phyloP scores from a whole-genome alignment of 441 rosid genomes.

The Omphalea diandra region DNA sequence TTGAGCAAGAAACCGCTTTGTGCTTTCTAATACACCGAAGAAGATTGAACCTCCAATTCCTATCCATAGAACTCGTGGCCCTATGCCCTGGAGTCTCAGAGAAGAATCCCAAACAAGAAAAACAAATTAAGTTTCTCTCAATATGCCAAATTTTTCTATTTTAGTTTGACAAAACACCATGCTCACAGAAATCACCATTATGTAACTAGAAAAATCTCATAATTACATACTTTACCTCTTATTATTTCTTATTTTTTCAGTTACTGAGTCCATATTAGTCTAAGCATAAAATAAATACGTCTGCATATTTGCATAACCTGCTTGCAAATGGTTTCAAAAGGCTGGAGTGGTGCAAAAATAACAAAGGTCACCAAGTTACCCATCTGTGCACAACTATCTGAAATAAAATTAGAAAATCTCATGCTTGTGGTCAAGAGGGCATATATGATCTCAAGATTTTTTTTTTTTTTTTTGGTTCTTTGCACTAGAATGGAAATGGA shows the following conservation, averaged over 20 bases:
- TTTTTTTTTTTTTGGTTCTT: neutral
- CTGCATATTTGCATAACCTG: neutral
- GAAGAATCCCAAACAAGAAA: too few species aligned
- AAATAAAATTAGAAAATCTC: neutral
- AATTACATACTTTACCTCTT: neutral
- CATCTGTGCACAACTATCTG: too few species aligned
- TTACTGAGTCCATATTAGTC: neutral
- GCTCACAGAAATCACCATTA: neutral
- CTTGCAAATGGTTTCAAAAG: neutral
- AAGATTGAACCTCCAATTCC: slow-evolving; percentile 56
- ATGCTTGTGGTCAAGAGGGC: neutral
- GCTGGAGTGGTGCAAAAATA: neutral
- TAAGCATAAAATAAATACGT: neutral
- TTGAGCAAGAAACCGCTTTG: slow-evolving; percentile 38
- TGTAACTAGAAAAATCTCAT: neutral
- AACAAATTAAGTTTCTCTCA: too few species aligned
- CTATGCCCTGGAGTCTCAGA: slow-evolving; percentile 62
- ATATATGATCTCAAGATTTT: too few species aligned
- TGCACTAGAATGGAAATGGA: neutral
- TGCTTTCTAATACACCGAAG: slow-evolving; percentile 44
- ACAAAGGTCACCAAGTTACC: too few species aligned
- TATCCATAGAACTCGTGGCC: slow-evolving; percentile 53
- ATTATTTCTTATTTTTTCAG: neutral
- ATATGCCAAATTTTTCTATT: neutral
- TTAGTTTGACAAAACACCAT: neutral